phyloP scores from a whole-genome alignment of 306 rosid genomes.

The Carpinus fangiana region DNA sequence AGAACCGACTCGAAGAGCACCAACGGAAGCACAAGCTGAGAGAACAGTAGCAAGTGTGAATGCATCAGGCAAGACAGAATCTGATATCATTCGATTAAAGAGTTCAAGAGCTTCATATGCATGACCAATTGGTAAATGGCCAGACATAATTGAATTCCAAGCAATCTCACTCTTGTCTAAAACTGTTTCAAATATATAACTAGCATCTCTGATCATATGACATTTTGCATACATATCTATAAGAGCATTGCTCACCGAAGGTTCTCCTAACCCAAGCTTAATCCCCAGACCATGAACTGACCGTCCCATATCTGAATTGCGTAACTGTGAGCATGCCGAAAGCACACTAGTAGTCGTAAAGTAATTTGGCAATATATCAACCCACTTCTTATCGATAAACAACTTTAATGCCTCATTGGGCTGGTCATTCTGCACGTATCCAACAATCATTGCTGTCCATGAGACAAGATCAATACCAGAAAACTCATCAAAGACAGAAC shows the following conservation, averaged over 20 bases:
- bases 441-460: slow-evolving; percentile 87
- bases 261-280: slow-evolving; percentile 49
- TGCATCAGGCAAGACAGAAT: slow-evolving; percentile 50
- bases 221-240: slow-evolving; percentile 77
- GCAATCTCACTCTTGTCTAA: slow-evolving; percentile 49
- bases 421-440: slow-evolving; percentile 60
- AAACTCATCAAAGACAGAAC: slow-evolving; percentile 53
- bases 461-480: slow-evolving; percentile 49
- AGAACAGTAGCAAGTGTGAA: slow-evolving; percentile 65
- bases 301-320: slow-evolving; percentile 46
- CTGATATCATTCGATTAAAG: slow-evolving; percentile 55
- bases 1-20: slow-evolving; percentile 58
- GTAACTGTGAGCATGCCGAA: slow-evolving; percentile 65
- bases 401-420: slow-evolving; percentile 53
- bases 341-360: slow-evolving; percentile 64
- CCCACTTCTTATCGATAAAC: slow-evolving; percentile 44
- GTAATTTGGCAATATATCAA: slow-evolving; percentile 54
- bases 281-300: slow-evolving; percentile 53
- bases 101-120: slow-evolving; percentile 56
- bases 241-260: slow-evolving; percentile 61
- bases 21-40: slow-evolving; percentile 61
- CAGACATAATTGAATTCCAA: slow-evolving; percentile 81
- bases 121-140: slow-evolving; percentile 57
- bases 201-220: slow-evolving; percentile 40
- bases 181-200: slow-evolving; percentile 48